phyloP scores from a whole-genome alignment of 2,329 filamentous ascomycete species.

The Cadophora sp. region DNA sequence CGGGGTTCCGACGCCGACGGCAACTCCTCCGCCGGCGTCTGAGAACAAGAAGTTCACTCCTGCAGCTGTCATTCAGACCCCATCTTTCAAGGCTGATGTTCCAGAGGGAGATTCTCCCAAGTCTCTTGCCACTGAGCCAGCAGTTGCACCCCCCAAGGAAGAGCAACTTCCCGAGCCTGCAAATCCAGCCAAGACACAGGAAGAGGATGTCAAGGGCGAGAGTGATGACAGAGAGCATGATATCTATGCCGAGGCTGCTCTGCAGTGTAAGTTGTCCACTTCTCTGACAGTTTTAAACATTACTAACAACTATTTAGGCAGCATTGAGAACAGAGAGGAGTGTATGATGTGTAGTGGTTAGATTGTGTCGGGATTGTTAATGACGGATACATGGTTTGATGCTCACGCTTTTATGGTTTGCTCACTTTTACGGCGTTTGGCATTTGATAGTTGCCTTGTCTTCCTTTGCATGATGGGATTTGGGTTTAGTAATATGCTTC shows the following conservation, averaged over 20 bases:
- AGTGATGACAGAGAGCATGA: conserved; percentile 81
- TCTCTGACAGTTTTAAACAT: conserved; percentile 17
- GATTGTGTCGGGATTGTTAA: conserved; percentile 28
- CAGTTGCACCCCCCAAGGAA: conserved; percentile 60
- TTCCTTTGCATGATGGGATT: conserved; percentile 15
- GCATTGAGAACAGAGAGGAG: conserved; percentile 94
- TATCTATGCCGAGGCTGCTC: conserved; percentile 92
- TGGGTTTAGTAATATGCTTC: conserved; percentile 27
- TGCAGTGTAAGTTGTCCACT: conserved; percentile 73
- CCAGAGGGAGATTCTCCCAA: conserved; percentile 82
- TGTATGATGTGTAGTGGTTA: conserved; percentile 98
- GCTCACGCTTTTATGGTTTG: conserved; percentile 36
- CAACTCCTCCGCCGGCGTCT: conserved; percentile 65
- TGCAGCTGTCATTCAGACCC: conserved; percentile 64
- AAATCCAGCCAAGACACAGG: conserved; percentile 63
- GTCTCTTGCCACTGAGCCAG: conserved; percentile 75
- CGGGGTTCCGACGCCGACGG: conserved; percentile 72
- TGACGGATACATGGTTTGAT: conserved; percentile 36
- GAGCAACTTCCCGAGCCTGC: conserved; percentile 69
- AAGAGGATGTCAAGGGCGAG: conserved; percentile 75
- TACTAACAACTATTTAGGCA: conserved; percentile 61
- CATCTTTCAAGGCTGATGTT: conserved; percentile 77
- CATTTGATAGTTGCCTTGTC: conserved; percentile 3
- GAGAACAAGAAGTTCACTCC: conserved; percentile 47
- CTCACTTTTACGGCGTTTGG: conserved; percentile 26